These are phyloP conservation scores for Paecilomyces niveus DNA, from an alignment of 2,329 filamentous ascomycete species.

Conservation along the genomic window DNA sequence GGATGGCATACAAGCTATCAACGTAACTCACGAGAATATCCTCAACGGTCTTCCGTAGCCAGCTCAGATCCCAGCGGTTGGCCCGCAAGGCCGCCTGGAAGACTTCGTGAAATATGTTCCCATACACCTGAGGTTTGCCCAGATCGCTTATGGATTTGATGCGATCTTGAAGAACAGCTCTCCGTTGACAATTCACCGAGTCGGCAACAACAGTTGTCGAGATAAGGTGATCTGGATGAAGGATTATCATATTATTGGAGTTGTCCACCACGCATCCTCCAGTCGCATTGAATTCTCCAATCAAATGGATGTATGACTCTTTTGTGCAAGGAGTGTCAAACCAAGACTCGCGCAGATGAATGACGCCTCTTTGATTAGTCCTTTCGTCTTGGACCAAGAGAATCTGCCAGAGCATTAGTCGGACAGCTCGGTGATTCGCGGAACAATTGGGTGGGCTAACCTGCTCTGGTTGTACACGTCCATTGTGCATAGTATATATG, in stretches of 20 bases:
- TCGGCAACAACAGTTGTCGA: slow-evolving; percentile 95
- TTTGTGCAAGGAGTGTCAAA: slow-evolving; percentile 67
- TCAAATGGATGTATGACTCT: slow-evolving; percentile 77
- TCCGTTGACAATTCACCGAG: slow-evolving; percentile 83
- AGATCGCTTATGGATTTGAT: slow-evolving; percentile 83
- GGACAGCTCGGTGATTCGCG: neutral
- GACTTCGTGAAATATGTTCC: slow-evolving; percentile 87
- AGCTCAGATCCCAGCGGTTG: slow-evolving; percentile 71
- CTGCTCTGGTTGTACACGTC: slow-evolving; percentile 61
- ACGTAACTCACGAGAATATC: slow-evolving; percentile 67
- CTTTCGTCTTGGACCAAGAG: slow-evolving; percentile 76
- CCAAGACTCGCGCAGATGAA: slow-evolving; percentile 82
- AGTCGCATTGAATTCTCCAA: slow-evolving; percentile 63
- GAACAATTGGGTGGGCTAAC: slow-evolving; percentile 39
- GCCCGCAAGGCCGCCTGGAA: slow-evolving; percentile 84
- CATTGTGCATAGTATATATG: slow-evolving; percentile 58
- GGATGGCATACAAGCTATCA: slow-evolving; percentile 84
- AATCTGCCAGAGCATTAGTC: slow-evolving; percentile 47
- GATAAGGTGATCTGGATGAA: slow-evolving; percentile 92
- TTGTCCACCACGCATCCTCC: slow-evolving; percentile 81
- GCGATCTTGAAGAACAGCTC: slow-evolving; percentile 88
- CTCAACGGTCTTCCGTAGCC: slow-evolving; percentile 60
- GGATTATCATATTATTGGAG: slow-evolving; percentile 73
- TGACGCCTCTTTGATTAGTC: slow-evolving; percentile 56
- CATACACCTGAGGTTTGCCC: slow-evolving; percentile 77